These are phyloP conservation scores for Croton laevigatus DNA, from an alignment of 441 rosid genomes.

Conservation along the genomic window DNA sequence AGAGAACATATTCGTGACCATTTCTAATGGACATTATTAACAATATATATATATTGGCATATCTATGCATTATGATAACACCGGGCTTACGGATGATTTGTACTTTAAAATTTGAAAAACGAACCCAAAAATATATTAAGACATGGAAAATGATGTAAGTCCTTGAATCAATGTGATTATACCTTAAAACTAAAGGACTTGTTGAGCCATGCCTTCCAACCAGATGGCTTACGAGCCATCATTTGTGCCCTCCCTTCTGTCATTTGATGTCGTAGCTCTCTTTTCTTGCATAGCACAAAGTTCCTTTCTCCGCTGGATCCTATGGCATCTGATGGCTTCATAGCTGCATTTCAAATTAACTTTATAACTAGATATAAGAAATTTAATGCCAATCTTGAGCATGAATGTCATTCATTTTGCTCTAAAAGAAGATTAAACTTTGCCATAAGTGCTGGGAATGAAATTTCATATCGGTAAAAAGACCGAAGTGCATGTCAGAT, in stretches of 20 bases:
- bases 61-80: background rate
- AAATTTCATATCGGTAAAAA: too few species aligned
- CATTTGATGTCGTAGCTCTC: conserved; percentile 31
- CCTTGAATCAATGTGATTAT: conserved; percentile 1
- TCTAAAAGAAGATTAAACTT: too few species aligned
- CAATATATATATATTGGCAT: background rate
- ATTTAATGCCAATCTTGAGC: too few species aligned
- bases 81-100: background rate
- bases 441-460: too few species aligned
- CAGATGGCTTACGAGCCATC: conserved; percentile 27
- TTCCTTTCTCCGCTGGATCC: conserved; percentile 40
- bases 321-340: conserved; percentile 46
- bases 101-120: background rate
- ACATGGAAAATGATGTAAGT: background rate
- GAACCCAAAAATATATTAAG: background rate
- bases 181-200: conserved; percentile 32
- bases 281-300: conserved; percentile 55
- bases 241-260: conserved; percentile 30
- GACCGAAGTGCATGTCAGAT: too few species aligned
- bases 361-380: too few species aligned
- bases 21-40: background rate
- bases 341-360: conserved; percentile 23
- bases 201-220: conserved; percentile 57
- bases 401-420: too few species aligned
- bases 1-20: background rate